Base-by-base conservation (phyloP, 192 early-diverging fungal species). In the Haplosporangium gracile region DNA sequence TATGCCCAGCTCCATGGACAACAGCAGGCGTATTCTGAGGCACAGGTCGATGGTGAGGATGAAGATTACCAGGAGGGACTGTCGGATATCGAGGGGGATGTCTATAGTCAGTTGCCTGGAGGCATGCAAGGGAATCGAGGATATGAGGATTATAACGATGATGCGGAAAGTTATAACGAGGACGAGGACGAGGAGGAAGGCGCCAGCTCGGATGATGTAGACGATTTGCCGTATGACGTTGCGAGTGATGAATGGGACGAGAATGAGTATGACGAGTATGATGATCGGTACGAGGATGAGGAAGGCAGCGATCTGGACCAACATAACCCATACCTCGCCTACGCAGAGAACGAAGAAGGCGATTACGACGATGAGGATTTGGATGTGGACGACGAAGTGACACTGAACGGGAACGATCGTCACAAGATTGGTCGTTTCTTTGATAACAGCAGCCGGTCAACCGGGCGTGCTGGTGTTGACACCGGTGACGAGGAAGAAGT, bases 371-470 rank as follows among this genome's bases (percentile, higher is more conserved):
- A 36, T 0, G 72, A 71, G 18, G 60, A 38, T 16, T 20, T 73
- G n/a, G 70, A 73, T 60, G 32, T 63, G 7, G 73, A 86, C 32
- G 84, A 80, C 29, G 84, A 85, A 32, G 83, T 85, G 6, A 70
- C 83, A 6, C 75, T 85, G 16, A 74, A 75, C 60, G 83, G 83
- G 16, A 75, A 49, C 53, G 78, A 85, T 43, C 78, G 78, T 32
- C 83, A 85, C 75, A 80, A 85, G 75, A 85, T 85, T 43, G 83
- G 83, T 18, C 78, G 83, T 0, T 85, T 85, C 78, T 85, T 85
- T 77, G 83, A 85, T 10, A 70, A 68, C n/a, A 51, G 20, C 16
- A 51, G 29, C 24, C 29, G 13, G 60, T 22, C 34, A 1, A 51
- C 42, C n/a, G 51, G 53, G 55, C 45, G n/a, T 11, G 24, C 9